Evolutionary conservation across 2,329 filamentous ascomycete genomes (phyloP), one percentile per base, ranked within the genome.

Genomic region (Lecanosticta acicola): DNA sequence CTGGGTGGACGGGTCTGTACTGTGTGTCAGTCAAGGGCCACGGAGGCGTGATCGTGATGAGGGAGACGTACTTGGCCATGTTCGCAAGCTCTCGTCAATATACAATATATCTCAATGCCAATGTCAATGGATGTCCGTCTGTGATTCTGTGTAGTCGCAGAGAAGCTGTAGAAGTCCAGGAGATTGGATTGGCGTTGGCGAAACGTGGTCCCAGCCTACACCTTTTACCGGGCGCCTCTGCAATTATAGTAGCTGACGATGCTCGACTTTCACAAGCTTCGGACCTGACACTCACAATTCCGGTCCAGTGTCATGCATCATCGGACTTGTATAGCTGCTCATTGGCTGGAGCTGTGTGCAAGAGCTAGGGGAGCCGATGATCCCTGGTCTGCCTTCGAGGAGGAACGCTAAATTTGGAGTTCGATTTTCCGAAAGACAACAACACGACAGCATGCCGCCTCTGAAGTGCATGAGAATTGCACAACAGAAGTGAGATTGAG

Each of bases 1-100:
- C 69, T 39, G 71, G 71, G 54, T 75, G 71, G 34, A 63, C 58
- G 43, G 72, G 71, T 53, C 71, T 69, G 48, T 0, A 41, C 18
- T 16, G 8, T 24, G 20, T 33, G 43, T 29, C 43, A 35, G 7
- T 8, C n/a, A 3, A 32, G 19, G 16, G 13, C 13, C n/a, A 19
- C 24, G 8, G 16, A 9, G 16, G 13, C 10, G 16, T 7, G 21
- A 20, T 20, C 16, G 33, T 16, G 16, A 19, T 26, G 35, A 19
- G 17, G 19, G 10, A 17, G 19, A 46, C 48, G 47, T 45, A 53
- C 50, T 51, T 55, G 21, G 41, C 43, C 48, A 53, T 53, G 21
- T 17, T 51, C 38, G 32, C 41, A 17, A 39, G 19, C 16, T 40
- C 41, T 20, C 17, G 17, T 29, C n/a, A 16, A 10, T 13, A 41